Conservation (phyloP, 768 basidiomycete genomes). For the Podaxis sp. region DNA sequence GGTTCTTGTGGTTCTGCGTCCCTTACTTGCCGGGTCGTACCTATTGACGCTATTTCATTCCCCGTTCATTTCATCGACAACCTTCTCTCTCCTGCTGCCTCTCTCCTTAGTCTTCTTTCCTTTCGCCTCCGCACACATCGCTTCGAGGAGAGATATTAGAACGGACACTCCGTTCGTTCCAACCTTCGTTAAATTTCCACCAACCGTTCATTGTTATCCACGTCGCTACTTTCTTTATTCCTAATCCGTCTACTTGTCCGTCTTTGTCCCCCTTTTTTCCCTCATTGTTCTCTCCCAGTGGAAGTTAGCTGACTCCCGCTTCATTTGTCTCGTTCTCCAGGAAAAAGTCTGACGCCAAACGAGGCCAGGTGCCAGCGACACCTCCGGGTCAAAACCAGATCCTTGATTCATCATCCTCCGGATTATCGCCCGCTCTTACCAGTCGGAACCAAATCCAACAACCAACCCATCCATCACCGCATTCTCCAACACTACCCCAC, state of each 20-base stretch:
- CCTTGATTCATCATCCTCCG: background rate
- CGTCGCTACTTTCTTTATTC: background rate
- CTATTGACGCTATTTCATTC: conserved; percentile 10
- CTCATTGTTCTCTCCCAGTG: conserved; percentile 8
- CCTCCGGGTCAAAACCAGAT: conserved; percentile 31
- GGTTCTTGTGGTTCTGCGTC: background rate
- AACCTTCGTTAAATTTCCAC: background rate
- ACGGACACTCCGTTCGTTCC: background rate
- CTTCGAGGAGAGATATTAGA: conserved; percentile 6
- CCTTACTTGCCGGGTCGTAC: conserved; percentile 4
- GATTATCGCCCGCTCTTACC: background rate
- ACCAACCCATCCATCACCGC: background rate
- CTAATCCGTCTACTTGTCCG: conserved; percentile 20
- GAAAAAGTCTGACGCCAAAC: conserved; percentile 76
- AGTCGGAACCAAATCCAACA: background rate
- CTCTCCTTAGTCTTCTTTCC: background rate
- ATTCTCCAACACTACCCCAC: conserved; percentile 16
- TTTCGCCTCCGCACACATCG: conserved; percentile 6
- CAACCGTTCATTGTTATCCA: conserved; percentile 15
- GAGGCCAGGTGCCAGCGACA: conserved; percentile 34
- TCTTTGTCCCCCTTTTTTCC: conserved; percentile 23
- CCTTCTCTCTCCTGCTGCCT: conserved; percentile 10
- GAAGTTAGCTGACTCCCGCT: background rate
- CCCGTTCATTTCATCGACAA: conserved; percentile 9
- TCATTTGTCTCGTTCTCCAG: conserved; percentile 33